Conservation (phyloP, 495 filamentous ascomycete genomes). For the Penicillium mononematosum region DNA sequence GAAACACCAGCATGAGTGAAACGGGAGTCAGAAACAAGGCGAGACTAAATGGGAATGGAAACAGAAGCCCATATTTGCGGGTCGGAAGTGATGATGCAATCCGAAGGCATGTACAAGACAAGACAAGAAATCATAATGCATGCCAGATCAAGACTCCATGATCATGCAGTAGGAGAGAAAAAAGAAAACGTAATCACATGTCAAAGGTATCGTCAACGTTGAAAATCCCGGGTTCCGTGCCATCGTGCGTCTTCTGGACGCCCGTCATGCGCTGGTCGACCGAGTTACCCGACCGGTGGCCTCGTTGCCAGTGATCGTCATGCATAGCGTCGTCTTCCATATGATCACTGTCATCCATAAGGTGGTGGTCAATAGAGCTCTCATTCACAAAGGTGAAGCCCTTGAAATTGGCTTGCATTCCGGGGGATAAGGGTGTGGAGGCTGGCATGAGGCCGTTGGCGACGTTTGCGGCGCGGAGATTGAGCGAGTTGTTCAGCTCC, state of each 20-base stretch:
- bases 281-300: constrained; percentile 37
- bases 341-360: constrained; percentile 59
- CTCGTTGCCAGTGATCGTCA: constrained; percentile 46
- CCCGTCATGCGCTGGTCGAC: constrained; percentile 69
- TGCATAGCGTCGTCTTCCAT: constrained; percentile 74
- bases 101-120: constrained; percentile 45
- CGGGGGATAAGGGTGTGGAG: constrained; percentile 86
- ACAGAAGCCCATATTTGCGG: constrained; percentile 28
- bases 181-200: constrained; percentile 48
- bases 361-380: constrained; percentile 89
- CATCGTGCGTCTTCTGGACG: constrained; percentile 62
- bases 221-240: constrained; percentile 67
- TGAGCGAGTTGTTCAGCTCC: constrained; percentile 66
- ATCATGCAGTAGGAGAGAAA: constrained; percentile 38
- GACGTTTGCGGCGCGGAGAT: constrained; percentile 76
- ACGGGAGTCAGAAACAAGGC: constrained; percentile 11
- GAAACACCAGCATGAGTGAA: constrained; percentile 1
- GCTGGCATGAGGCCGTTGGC: constrained; percentile 75
- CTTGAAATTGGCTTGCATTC: constrained; percentile 96
- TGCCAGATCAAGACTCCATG: constrained; percentile 45
- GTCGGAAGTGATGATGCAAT: constrained; percentile 24
- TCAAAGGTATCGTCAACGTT: constrained; percentile 71
- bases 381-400: constrained; percentile 99
- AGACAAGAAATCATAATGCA: constrained; percentile 25
- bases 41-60: constrained; percentile 19